These are phyloP conservation scores for Arthroderma sp. DNA, from an alignment of 2,329 filamentous ascomycete species.

Conservation along the genomic window DNA sequence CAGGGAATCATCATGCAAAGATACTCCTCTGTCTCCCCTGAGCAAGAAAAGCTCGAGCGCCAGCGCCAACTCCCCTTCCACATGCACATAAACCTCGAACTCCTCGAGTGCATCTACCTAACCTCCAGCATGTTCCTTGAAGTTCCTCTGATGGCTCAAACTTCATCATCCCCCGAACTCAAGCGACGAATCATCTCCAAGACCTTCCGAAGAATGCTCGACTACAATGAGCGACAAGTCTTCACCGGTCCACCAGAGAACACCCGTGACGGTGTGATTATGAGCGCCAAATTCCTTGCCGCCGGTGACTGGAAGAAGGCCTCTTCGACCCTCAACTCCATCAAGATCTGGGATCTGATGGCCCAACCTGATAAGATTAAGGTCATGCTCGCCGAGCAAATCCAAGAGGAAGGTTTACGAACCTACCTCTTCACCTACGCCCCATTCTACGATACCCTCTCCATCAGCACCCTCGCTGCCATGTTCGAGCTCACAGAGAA, in stretches of 20 bases:
- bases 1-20: conserved; percentile 98
- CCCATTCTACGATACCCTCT: conserved; percentile 95
- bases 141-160: conserved; percentile 92
- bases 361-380: conserved; percentile 88
- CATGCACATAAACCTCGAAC: conserved; percentile 99
- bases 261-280: conserved; percentile 98
- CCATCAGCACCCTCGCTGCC: conserved; percentile 66
- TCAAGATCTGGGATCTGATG: conserved; percentile 99
- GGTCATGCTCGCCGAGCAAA: conserved; percentile 91
- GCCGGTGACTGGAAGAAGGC: conserved; percentile 98
- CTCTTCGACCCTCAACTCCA: conserved; percentile 82
- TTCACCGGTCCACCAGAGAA: conserved; percentile 98
- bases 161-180: conserved; percentile 88
- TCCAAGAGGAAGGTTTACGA: conserved; percentile 93
- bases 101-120: conserved; percentile 95
- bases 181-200: conserved; percentile 98
- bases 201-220: conserved; percentile 96
- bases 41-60: conserved; percentile 94
- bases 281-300: conserved; percentile 91
- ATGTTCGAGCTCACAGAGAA: conserved; percentile 92
- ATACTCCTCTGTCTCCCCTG: conserved; percentile 88
- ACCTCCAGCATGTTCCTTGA: conserved; percentile 99
- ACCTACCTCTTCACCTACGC: conserved; percentile 99
- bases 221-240: conserved; percentile 98
- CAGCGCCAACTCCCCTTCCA: conserved; percentile 98